These are phyloP conservation scores for Aspergillus diversus DNA, from an alignment of 495 filamentous ascomycete genomes.

Conservation along the genomic window DNA sequence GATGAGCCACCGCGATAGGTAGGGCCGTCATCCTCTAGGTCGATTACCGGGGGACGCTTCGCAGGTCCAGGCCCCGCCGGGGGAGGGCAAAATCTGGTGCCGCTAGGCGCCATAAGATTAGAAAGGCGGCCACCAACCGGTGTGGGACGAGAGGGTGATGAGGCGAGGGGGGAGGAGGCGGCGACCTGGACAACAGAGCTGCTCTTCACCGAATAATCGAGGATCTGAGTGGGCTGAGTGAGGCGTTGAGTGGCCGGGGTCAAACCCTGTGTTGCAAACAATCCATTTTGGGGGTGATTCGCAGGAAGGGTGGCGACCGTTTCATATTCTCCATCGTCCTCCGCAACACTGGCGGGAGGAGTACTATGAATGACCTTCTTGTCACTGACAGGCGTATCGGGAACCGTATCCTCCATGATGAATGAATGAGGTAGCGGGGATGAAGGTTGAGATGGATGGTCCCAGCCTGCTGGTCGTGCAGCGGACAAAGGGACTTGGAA, in stretches of 20 bases:
- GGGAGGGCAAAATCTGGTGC: constrained; percentile 71
- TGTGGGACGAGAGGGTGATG: constrained; percentile 48
- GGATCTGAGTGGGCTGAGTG: constrained; percentile 76
- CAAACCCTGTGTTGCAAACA: constrained; percentile 32
- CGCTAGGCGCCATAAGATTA: constrained; percentile 73
- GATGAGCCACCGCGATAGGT: constrained; percentile 60
- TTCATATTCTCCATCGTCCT: constrained; percentile 51
- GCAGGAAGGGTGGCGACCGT: constrained; percentile 65
- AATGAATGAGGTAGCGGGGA: background rate
- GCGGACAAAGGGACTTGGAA: background rate
- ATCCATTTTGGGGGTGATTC: constrained; percentile 22
- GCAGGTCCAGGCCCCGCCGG: constrained; percentile 34
- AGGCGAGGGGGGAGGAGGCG: constrained; percentile 73
- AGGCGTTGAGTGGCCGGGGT: constrained; percentile 46
- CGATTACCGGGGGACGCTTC: constrained; percentile 45
- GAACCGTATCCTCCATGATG: constrained; percentile 47
- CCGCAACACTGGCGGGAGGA: constrained; percentile 23
- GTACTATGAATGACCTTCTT: constrained; percentile 46
- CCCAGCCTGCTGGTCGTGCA: background rate
- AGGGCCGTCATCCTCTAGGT: constrained; percentile 61
- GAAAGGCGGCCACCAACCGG: constrained; percentile 49
- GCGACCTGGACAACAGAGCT: constrained; percentile 74
- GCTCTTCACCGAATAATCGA: constrained; percentile 39
- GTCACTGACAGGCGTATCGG: constrained; percentile 53
- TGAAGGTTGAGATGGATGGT: background rate